A percentile compares a stretch with the other conserved stretches of the same genome.
Evolutionary conservation across 768 basidiomycete species (phyloP).

Genomic region (Pulveroboletus ravenelii): DNA sequence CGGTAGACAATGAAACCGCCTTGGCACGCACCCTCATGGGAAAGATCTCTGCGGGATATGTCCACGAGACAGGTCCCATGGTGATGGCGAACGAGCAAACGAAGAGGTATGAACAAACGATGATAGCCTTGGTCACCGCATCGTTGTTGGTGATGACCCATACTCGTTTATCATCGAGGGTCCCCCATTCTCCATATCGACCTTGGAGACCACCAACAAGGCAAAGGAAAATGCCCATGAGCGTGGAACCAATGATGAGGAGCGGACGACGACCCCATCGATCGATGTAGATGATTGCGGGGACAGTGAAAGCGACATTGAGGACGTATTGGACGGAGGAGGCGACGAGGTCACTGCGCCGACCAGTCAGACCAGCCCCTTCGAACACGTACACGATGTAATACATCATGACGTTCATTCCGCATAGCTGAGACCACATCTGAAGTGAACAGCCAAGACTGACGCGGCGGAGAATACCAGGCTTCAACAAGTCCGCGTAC

Average conservation of each 20-base stretch:
- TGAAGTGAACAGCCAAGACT: slow-evolving; percentile 66
- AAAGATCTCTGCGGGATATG: slow-evolving; percentile 69
- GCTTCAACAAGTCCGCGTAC: slow-evolving; percentile 60
- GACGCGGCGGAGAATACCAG: slow-evolving; percentile 66
- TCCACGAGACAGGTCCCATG: slow-evolving; percentile 75
- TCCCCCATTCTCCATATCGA: slow-evolving; percentile 59
- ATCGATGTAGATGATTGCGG: slow-evolving; percentile 62
- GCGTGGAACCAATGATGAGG: slow-evolving; percentile 56
- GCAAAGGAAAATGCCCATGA: slow-evolving; percentile 75
- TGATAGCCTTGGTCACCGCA: slow-evolving; percentile 60
- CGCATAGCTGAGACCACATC: slow-evolving; percentile 75
- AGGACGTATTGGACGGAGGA: slow-evolving; percentile 57
- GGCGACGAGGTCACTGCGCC: slow-evolving; percentile 70
- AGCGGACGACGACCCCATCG: slow-evolving; percentile 77
- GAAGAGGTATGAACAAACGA: slow-evolving; percentile 73
- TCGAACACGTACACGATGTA: slow-evolving; percentile 64
- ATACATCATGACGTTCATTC: slow-evolving; percentile 81
- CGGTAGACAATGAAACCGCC: slow-evolving; percentile 42
- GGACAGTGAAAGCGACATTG: slow-evolving; percentile 39
- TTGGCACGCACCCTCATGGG: slow-evolving; percentile 66
- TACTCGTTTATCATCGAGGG: slow-evolving; percentile 38
- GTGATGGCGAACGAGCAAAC: slow-evolving; percentile 72
- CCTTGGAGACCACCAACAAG: slow-evolving; percentile 76
- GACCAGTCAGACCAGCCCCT: slow-evolving; percentile 71
- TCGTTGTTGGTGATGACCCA: slow-evolving; percentile 59